Percentiles rank a stretch among this genome's conserved stretches.
Conservation (phyloP, 352 stramenopile species). For the Stramenopiles sp. region DNA sequence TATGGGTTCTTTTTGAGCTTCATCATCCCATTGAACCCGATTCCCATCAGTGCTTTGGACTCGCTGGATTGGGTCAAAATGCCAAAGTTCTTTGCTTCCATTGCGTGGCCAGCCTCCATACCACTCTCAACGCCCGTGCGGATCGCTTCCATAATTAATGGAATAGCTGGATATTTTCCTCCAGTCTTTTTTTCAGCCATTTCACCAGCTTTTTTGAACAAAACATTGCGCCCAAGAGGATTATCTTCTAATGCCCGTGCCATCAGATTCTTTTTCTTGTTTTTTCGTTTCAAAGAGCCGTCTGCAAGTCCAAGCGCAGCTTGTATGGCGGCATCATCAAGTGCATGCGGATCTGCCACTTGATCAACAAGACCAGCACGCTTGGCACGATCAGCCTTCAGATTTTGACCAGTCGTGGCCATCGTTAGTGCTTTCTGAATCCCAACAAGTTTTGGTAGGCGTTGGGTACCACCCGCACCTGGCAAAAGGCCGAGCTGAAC, state of each 20-base stretch:
- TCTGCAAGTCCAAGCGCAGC: conserved; percentile 61
- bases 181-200: conserved; percentile 90
- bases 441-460: conserved; percentile 75
- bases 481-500: conserved; percentile 91
- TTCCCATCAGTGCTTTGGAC: conserved; percentile 82
- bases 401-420: conserved; percentile 63
- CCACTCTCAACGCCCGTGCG: conserved; percentile 60
- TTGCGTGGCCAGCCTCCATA: conserved; percentile 51
- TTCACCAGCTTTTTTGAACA: conserved; percentile 83
- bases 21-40: conserved; percentile 95
- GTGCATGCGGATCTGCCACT: conserved; percentile 59
- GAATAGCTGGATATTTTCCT: conserved; percentile 83
- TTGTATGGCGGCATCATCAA: conserved; percentile 70
- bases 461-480: conserved; percentile 89
- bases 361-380: conserved; percentile 92
- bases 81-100: conserved; percentile 81
- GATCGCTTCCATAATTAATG: conserved; percentile 72
- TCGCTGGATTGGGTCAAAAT: conserved; percentile 83
- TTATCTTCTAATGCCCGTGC: conserved; percentile 80
- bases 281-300: conserved; percentile 65
- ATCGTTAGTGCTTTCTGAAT: conserved; percentile 34
- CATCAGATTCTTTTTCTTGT: conserved; percentile 64
- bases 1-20: conserved; percentile 91
- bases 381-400: conserved; percentile 79
- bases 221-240: conserved; percentile 59